A percentile compares a stretch with the other conserved stretches of the same genome.
phyloP scores from a whole-genome alignment of 2,329 filamentous ascomycete genomes.

The Parasarocladium wereldwijsianum region DNA sequence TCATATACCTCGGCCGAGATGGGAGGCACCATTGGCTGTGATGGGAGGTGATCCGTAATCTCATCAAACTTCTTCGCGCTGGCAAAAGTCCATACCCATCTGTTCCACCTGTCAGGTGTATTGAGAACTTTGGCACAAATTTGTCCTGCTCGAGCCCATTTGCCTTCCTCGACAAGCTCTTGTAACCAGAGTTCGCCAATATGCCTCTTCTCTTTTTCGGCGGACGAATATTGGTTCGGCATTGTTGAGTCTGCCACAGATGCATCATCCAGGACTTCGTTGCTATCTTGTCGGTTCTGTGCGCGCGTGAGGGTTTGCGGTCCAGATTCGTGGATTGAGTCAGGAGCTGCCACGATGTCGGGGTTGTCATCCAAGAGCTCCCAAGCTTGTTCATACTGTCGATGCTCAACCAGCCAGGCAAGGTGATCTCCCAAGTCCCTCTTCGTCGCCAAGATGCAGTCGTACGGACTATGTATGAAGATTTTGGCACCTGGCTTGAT shows the following conservation, averaged over 20 bases:
- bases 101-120: conserved; percentile 74
- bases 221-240: conserved; percentile 43
- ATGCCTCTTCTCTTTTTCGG: conserved; percentile 75
- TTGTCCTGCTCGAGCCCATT: conserved; percentile 68
- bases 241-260: conserved; percentile 41
- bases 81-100: conserved; percentile 89
- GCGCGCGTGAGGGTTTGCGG: conserved; percentile 27
- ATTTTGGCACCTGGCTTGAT: conserved; percentile 51
- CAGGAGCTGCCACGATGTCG: conserved; percentile 41
- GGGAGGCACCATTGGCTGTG: conserved; percentile 59
- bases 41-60: conserved; percentile 73
- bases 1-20: conserved; percentile 77
- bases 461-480: conserved; percentile 91
- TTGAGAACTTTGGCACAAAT: conserved; percentile 72
- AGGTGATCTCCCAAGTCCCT: conserved; percentile 77
- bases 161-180: conserved; percentile 57
- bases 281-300: conserved; percentile 19
- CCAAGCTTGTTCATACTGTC: conserved; percentile 77
- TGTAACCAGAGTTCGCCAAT: conserved; percentile 91
- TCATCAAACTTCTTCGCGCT: conserved; percentile 78
- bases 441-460: conserved; percentile 85
- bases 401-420: conserved; percentile 68
- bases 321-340: conserved; percentile 22
- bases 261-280: conserved; percentile 58
- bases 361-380: conserved; percentile 78